Evolutionary conservation across 1,284 basidiomycete species (phyloP).

Genomic region (Macrocystidia cucumis): DNA sequence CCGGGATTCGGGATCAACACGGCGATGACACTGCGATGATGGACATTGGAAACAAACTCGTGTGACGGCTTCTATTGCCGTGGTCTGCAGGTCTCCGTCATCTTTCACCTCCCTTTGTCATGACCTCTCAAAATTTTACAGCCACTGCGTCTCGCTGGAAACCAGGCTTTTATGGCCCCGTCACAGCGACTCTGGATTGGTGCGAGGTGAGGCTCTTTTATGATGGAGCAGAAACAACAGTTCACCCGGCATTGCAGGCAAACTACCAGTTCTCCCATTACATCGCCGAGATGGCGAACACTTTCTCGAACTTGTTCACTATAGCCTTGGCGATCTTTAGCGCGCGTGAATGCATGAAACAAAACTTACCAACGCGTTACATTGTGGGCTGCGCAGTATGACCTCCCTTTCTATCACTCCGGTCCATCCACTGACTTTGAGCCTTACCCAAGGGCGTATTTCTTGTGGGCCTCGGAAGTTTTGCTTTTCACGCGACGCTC

Average conservation of each 20-base stretch:
- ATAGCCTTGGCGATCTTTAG: conserved; percentile 42
- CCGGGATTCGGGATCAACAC: too few species aligned
- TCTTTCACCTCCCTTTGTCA: too few species aligned
- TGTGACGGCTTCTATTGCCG: too few species aligned
- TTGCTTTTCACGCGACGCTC: conserved; percentile 65
- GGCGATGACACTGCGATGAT: too few species aligned
- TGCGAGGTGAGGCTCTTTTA: conserved; percentile 64
- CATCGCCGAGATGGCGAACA: conserved; percentile 61
- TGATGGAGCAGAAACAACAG: neutral
- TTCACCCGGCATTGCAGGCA: conserved; percentile 26
- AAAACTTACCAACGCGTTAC: conserved; percentile 44
- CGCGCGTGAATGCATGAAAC: conserved; percentile 22
- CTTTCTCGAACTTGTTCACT: conserved; percentile 54
- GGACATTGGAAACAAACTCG: too few species aligned
- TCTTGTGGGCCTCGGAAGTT: conserved; percentile 55
- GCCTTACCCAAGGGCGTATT: conserved; percentile 38
- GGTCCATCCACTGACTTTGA: neutral
- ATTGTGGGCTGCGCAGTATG: conserved; percentile 42
- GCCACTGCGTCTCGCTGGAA: conserved; percentile 17
- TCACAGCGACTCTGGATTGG: conserved; percentile 65
- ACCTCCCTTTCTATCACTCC: conserved; percentile 3
- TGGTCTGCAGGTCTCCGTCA: too few species aligned
- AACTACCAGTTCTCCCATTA: conserved; percentile 69
- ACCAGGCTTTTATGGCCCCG: conserved; percentile 48
- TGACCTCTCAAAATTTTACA: conserved; percentile 9